A percentile compares a stretch with the other conserved stretches of the same genome.
phyloP scores from a whole-genome alignment of 805 yeast species.

The Teunomyces tritomae region DNA sequence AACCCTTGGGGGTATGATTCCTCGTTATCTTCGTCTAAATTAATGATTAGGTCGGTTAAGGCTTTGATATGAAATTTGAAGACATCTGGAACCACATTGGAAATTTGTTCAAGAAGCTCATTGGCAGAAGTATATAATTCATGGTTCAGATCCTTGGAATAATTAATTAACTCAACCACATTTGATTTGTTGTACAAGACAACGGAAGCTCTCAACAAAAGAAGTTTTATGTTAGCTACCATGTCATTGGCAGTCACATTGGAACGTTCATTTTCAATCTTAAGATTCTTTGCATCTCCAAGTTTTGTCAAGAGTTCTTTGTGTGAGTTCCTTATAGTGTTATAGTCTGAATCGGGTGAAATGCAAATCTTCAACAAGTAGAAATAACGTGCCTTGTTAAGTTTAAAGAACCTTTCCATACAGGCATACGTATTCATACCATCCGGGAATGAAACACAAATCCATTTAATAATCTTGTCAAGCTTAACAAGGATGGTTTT shows the following conservation, averaged over 20 bases:
- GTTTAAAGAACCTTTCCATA: constrained; percentile 49
- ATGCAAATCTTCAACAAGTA: constrained; percentile 55
- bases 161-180: constrained; percentile 50
- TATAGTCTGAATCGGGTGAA: constrained; percentile 57
- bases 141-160: constrained; percentile 35
- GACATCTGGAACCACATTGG: constrained; percentile 59
- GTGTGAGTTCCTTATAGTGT: constrained; percentile 57
- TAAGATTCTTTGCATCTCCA: constrained; percentile 49
- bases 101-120: constrained; percentile 56
- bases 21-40: constrained; percentile 15
- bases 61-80: constrained; percentile 58
- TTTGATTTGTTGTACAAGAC: constrained; percentile 65
- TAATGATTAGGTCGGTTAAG: constrained; percentile 39
- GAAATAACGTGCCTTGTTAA: constrained; percentile 59
- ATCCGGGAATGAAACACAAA: constrained; percentile 56
- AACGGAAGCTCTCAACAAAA: constrained; percentile 61
- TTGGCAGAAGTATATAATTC: constrained; percentile 40
- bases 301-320: constrained; percentile 60
- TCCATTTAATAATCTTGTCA: constrained; percentile 60
- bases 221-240: constrained; percentile 50
- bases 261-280: constrained; percentile 23
- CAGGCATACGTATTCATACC: constrained; percentile 47
- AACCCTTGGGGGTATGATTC: constrained; percentile 23
- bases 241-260: constrained; percentile 47
- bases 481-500: constrained; percentile 31